Percentiles rank a stretch among this genome's conserved stretches.
Conservation (phyloP, 345 rosid species). For the Orychophragmus violaceus region DNA sequence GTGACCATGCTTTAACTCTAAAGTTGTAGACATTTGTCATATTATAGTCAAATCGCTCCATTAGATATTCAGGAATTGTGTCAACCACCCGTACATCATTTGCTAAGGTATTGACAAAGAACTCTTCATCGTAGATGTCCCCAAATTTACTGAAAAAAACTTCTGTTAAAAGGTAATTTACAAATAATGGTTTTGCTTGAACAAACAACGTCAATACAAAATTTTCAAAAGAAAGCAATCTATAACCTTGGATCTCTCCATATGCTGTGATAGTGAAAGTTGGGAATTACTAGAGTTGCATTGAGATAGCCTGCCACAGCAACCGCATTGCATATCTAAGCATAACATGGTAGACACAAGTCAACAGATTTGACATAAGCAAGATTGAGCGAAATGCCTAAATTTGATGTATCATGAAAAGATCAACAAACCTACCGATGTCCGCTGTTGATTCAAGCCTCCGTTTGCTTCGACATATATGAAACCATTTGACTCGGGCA, state of each 20-base stretch:
- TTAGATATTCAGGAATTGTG: constrained; percentile 76
- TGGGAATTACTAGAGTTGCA: constrained; percentile 91
- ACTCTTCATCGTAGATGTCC: constrained; percentile 88
- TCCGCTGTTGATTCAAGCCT: constrained; percentile 96
- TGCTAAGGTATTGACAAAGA: constrained; percentile 56
- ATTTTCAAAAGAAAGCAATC: constrained; percentile 1
- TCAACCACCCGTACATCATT: constrained; percentile 83
- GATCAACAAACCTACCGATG: constrained; percentile 72
- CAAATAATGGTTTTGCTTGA: not conserved
- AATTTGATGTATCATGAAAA: constrained; percentile 4
- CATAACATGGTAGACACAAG: constrained; percentile 31
- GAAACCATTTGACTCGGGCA: constrained; percentile 95
- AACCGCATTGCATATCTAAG: constrained; percentile 98
- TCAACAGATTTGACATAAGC: constrained; percentile 16
- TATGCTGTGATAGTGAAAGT: constrained; percentile 94
- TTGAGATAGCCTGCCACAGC: constrained; percentile 99
- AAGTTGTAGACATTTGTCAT: constrained; percentile 93
- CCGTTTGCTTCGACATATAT: constrained; percentile 97
- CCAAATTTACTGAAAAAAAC: constrained; percentile 59
- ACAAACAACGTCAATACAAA: not conserved
- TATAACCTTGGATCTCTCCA: constrained; percentile 96
- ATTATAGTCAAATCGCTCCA: constrained; percentile 94
- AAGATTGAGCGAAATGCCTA: not conserved
- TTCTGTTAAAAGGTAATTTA: constrained; percentile 11
- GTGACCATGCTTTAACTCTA: constrained; percentile 96